Evolutionary conservation across 768 basidiomycete species (phyloP), one percentile per base, ranked within the genome.

Genomic region (Pleurotus sapidus): DNA sequence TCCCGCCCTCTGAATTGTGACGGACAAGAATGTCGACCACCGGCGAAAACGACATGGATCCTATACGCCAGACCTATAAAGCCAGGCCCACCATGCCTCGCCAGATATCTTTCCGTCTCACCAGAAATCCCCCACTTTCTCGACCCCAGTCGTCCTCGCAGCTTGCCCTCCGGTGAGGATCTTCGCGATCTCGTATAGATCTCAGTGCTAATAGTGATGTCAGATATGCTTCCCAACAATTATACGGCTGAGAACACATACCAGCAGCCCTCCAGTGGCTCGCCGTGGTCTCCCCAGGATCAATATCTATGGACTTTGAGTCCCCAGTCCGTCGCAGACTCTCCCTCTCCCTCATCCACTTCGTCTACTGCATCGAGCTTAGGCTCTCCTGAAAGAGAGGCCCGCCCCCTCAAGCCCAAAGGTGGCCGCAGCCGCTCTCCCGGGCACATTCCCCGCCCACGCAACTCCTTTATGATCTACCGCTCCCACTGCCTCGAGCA

Each of bases 401-500:
- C 17, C 46, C 46, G 20, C 12, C 17, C 46, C 15, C 23, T 27
- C n/a, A n/a, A 27, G 17, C 49, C 49, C n/a, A 50, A 37, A 12
- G 51, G 51, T 42, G 51, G 51, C n/a, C 51, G 51, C n/a, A 39
- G 24, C 15, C 51, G 18, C 15, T 38, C 51, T 15, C 56, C 48
- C 4, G 56, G 48, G 3, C 48, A 57, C 37, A 57, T 57, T 48
- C 56, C 56, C 37, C 56, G 56, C 24, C 56, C 56, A 5, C 56
- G 56, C 8, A 57, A 57, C 38, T 27, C 56, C 17, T 57, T 57
- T 25, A 57, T 57, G 39, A 46, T 57, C 24, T 57, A 50, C 48
- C 56, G 56, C 37, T 48, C 46, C 7, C 24, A 48, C n/a, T 42
- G 17, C n/a, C 46, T 48, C 37, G 56, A 5, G 1, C 17, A 57